Evolutionary conservation across 129 eudicot species (phyloP).

Genomic region (Mikania micrantha): DNA sequence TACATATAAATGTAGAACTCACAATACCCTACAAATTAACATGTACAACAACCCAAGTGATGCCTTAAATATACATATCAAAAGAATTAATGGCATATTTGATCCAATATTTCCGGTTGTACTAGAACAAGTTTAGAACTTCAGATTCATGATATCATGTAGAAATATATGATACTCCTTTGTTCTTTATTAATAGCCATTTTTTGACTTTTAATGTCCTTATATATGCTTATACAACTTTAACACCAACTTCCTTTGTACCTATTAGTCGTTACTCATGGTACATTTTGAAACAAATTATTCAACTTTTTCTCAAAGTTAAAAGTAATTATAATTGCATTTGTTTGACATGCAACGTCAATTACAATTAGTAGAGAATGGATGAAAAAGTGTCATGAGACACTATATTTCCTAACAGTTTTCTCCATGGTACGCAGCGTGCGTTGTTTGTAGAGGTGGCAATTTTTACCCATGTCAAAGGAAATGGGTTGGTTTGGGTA

Average conservation of each 20-base stretch:
- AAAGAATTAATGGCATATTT: not conserved
- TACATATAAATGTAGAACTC: not conserved
- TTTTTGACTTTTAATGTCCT: not conserved
- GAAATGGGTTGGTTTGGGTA: no score
- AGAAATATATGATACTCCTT: conserved; percentile 5
- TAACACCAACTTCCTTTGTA: not conserved
- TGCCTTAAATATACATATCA: not conserved
- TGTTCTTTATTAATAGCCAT: not conserved
- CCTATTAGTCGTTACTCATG: not conserved
- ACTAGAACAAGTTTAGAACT: not conserved
- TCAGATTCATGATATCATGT: conserved; percentile 3
- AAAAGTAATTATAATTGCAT: not conserved
- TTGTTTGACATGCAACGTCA: not conserved
- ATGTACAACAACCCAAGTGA: not conserved
- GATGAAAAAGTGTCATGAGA: not conserved
- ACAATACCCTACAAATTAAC: conserved; percentile 1
- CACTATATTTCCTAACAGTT: not conserved
- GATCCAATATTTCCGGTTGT: not conserved
- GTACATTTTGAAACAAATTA: not conserved
- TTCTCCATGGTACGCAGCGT: not conserved
- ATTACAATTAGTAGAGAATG: not conserved
- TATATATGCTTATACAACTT: not conserved
- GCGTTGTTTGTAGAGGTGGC: no score
- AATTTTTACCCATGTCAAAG: no score
- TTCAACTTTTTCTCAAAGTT: not conserved